These are phyloP conservation scores for Lepiota brunneoincarnata DNA, from an alignment of 768 basidiomycete genomes.

Conservation along the genomic window DNA sequence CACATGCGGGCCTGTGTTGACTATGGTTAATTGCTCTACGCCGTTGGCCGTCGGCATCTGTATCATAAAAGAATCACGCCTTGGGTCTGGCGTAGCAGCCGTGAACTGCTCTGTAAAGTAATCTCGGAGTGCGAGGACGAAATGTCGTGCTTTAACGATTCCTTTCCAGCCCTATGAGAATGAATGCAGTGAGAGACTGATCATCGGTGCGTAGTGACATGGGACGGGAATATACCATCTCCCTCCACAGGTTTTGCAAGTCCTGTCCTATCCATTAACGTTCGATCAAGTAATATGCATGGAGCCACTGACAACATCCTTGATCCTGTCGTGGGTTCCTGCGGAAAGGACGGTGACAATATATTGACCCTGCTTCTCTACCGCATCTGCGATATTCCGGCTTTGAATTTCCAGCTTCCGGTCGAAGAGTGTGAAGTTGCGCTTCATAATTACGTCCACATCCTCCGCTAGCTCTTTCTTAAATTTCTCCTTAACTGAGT, in stretches of 20 bases:
- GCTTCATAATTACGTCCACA: conserved; percentile 31
- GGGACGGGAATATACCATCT: conserved; percentile 3
- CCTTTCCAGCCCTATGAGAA: conserved; percentile 43
- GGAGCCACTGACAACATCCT: conserved; percentile 30
- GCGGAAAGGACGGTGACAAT: conserved; percentile 1
- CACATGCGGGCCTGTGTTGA: conserved; percentile 11
- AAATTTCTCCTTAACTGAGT: conserved; percentile 22
- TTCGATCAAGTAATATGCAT: not conserved
- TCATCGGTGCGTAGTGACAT: not conserved
- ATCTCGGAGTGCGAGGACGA: conserved; percentile 42
- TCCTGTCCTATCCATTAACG: not conserved
- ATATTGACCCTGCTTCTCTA: conserved; percentile 13
- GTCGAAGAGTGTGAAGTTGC: conserved; percentile 42
- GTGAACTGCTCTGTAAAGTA: conserved; percentile 27
- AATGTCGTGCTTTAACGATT: conserved; percentile 50
- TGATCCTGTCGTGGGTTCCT: conserved; percentile 44
- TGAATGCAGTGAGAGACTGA: not conserved
- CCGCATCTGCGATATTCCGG: conserved; percentile 13
- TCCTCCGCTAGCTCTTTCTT: conserved; percentile 34
- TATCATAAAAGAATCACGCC: not conserved
- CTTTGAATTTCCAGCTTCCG: conserved; percentile 45
- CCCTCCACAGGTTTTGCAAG: conserved; percentile 12
- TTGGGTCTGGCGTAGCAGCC: not conserved
- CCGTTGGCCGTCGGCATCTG: not conserved
- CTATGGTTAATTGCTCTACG: not conserved